These are phyloP conservation scores for Kwoniella mangroviensis DNA, from an alignment of 768 basidiomycete species.

Conservation along the genomic window DNA sequence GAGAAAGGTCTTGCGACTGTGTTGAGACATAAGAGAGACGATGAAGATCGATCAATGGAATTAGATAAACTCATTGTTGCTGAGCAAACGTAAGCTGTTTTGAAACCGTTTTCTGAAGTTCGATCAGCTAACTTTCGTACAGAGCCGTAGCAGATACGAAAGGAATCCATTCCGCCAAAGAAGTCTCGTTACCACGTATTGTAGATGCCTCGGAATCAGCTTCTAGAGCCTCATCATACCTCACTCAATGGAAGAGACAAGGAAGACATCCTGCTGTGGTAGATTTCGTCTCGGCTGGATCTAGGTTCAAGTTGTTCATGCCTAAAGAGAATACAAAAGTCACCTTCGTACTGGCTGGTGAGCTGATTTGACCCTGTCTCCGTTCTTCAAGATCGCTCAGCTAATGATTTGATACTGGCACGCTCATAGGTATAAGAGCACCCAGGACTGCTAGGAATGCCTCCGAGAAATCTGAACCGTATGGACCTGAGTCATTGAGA, in stretches of 20 bases:
- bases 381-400: neutral
- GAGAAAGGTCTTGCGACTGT: constrained; percentile 90
- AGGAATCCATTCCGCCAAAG: constrained; percentile 92
- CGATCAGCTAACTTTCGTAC: constrained; percentile 23
- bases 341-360: constrained; percentile 87
- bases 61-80: constrained; percentile 95
- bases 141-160: constrained; percentile 78
- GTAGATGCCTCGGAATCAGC: constrained; percentile 88
- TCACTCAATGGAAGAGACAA: constrained; percentile 87
- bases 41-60: constrained; percentile 93
- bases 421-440: constrained; percentile 74
- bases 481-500: constrained; percentile 77
- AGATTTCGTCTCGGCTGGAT: constrained; percentile 91
- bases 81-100: constrained; percentile 75
- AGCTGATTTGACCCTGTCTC: constrained; percentile 13
- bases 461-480: constrained; percentile 86
- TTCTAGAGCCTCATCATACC: constrained; percentile 79
- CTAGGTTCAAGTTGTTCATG: constrained; percentile 91
- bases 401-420: neutral
- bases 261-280: constrained; percentile 77
- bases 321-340: constrained; percentile 91
- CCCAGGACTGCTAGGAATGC: constrained; percentile 79
- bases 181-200: constrained; percentile 74
- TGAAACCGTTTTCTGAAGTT: neutral
- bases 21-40: constrained; percentile 89